These are phyloP conservation scores for Scutellaria barbata DNA, from an alignment of 257 asterid genomes.

Conservation along the genomic window DNA sequence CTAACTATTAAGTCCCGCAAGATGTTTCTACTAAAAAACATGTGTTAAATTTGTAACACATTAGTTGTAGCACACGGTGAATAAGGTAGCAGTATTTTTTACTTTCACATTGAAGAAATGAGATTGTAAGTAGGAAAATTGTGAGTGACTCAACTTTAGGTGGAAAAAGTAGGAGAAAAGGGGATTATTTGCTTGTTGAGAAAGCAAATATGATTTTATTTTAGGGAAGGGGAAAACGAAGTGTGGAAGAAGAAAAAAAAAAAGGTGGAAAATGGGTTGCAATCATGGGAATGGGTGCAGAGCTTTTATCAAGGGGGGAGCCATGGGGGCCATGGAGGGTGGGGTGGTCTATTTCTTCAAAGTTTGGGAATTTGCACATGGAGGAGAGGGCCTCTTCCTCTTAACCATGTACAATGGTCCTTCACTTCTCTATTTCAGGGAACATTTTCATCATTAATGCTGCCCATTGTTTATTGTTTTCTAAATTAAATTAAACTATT, in stretches of 20 bases:
- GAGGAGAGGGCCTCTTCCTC: slow-evolving; percentile 47
- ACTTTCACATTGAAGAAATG: too few relatives aligned
- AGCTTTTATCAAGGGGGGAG: slow-evolving; percentile 52
- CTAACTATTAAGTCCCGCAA: too few relatives aligned
- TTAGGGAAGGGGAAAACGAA: slow-evolving; percentile 28
- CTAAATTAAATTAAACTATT: not conserved
- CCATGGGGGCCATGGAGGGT: slow-evolving; percentile 39
- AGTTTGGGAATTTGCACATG: slow-evolving; percentile 67
- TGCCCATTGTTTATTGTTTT: not conserved
- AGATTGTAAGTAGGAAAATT: too few relatives aligned
- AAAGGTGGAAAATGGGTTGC: slow-evolving; percentile 55
- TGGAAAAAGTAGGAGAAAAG: slow-evolving; percentile 30
- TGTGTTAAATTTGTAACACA: too few relatives aligned
- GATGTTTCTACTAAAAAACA: too few relatives aligned
- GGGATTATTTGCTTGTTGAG: slow-evolving; percentile 44
- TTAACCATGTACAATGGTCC: slow-evolving; percentile 34
- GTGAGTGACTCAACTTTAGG: slow-evolving; percentile 28
- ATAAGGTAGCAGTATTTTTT: too few relatives aligned
- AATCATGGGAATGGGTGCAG: slow-evolving; percentile 59
- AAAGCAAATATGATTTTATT: slow-evolving; percentile 54
- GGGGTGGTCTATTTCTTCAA: slow-evolving; percentile 45
- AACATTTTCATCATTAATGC: slow-evolving; percentile 36
- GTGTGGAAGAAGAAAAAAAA: slow-evolving; percentile 40
- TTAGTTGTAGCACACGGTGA: too few relatives aligned
- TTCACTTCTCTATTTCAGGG: slow-evolving; percentile 21